Evolutionary conservation across 768 basidiomycete species (phyloP).

Genomic region (Clitopilus hobsonii): DNA sequence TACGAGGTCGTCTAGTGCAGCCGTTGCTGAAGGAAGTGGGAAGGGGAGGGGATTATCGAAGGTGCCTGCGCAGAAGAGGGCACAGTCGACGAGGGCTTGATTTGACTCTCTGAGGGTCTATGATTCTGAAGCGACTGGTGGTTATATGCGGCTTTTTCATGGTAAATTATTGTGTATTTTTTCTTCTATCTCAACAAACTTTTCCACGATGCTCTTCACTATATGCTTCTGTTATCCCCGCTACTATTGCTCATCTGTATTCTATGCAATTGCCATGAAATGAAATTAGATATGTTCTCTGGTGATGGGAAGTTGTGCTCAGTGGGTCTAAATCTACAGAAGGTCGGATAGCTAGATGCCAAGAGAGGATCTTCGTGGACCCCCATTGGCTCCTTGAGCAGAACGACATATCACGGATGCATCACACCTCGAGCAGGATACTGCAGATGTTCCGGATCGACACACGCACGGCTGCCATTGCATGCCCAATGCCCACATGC

Average conservation of each 20-base stretch:
- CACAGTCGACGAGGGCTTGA: conserved; percentile 5
- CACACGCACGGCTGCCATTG: too few relatives aligned
- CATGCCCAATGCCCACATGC: too few relatives aligned
- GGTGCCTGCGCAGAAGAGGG: conserved; percentile 8
- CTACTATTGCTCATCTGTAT: neutral
- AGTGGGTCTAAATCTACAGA: too few relatives aligned
- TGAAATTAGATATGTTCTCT: neutral
- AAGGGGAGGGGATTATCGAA: conserved; percentile 4
- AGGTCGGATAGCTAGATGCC: too few relatives aligned
- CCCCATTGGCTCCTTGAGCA: too few relatives aligned
- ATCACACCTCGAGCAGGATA: too few relatives aligned
- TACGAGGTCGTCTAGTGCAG: conserved; percentile 9
- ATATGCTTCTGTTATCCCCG: neutral
- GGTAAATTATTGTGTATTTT: neutral
- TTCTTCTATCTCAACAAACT: neutral
- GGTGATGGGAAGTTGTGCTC: too few relatives aligned
- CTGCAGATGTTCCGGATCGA: too few relatives aligned
- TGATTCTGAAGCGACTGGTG: too few relatives aligned
- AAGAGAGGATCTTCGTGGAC: too few relatives aligned
- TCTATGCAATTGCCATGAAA: neutral
- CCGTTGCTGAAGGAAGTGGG: conserved; percentile 4
- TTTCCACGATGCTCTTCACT: neutral
- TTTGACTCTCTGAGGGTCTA: neutral
- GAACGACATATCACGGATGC: too few relatives aligned
- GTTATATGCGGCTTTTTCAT: neutral